Base-by-base conservation (phyloP, 371 early-diverging fungal genomes). In the Circinella umbellata region DNA sequence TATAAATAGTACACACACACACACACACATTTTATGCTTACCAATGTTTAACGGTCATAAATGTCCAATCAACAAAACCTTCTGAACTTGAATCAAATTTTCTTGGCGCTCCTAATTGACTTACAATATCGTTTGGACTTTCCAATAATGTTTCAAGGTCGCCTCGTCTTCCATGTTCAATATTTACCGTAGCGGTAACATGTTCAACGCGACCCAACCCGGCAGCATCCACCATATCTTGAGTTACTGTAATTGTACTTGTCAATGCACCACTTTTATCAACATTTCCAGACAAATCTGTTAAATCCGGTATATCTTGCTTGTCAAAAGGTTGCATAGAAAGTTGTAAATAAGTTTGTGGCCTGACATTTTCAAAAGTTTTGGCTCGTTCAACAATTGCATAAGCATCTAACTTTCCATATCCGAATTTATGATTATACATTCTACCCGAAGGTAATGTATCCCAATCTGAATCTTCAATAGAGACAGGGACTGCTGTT, bases 11-110 rank as follows among this genome's bases (percentile, higher is more conserved):
- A 2, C 27, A 27, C 27, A 27, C 27, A 27, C 42, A 9, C 42
- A 42, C 6, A 9, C 6, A 42, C 11, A 42, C 38, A 13, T 11
- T 38, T 55, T 59, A 4, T 64, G 1, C 51, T 68, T 81, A 93
- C 99, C 99, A 99, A 73, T 98, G 98, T 79, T 93, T 94, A 46
- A 98, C 96, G 18, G 89, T 91, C 95, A 96, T 96, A 70, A 98
- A 94, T 10, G 95, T 96, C 98, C 98, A 98, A 71, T 92, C 83
- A 17, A 61, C 36, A 59, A 96, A 90, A 3, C 99, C 99, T 3
- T 75, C 79, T 4, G 63, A 71, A 74, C 87, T 88, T 10, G 70
- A 69, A 75, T 99, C 99, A 64, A 71, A 75, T 10, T 75, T 82
- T 9, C 99, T 73, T 37, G 86, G 77, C 0, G 89, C 75, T 0